A percentile compares a stretch with the other conserved stretches of the same genome.
phyloP scores from a whole-genome alignment of 805 yeast genomes.

The Candida boidinii region DNA sequence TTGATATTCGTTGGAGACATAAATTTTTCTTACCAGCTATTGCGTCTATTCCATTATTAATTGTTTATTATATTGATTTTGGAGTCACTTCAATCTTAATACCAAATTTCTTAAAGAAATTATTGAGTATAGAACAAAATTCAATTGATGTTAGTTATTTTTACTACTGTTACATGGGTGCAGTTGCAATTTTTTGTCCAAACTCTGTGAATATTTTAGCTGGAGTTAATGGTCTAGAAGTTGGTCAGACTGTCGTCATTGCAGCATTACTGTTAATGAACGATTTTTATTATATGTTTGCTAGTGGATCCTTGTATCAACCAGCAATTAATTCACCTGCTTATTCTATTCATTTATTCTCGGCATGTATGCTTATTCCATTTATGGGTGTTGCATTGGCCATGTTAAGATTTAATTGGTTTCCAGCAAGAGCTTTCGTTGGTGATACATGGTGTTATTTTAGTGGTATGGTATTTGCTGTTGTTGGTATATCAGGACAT shows the following conservation, averaged over 20 bases:
- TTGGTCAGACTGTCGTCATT: conserved; percentile 83
- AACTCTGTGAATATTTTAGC: conserved; percentile 94
- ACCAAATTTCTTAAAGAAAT: conserved; percentile 54
- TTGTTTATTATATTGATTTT: conserved; percentile 89
- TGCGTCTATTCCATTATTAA: conserved; percentile 83
- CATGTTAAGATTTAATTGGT: conserved; percentile 73
- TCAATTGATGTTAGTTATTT: conserved; percentile 68
- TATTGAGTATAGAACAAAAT: conserved; percentile 26
- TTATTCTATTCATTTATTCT: conserved; percentile 72
- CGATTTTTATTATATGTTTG: conserved; percentile 57
- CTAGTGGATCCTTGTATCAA: conserved; percentile 9
- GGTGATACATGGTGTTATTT: conserved; percentile 98
- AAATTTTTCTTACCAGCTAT: conserved; percentile 93
- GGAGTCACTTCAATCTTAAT: conserved; percentile 83
- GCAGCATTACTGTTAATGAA: conserved; percentile 65
- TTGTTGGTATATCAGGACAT: conserved; percentile 93
- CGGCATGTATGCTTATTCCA: conserved; percentile 74
- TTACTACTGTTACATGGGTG: conserved; percentile 85
- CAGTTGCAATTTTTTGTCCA: conserved; percentile 89
- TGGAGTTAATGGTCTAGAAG: conserved; percentile 94
- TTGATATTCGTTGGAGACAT: conserved; percentile 96
- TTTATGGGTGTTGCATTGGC: conserved; percentile 79
- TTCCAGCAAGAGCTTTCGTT: conserved; percentile 88
- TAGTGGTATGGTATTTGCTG: conserved; percentile 98
- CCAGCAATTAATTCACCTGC: conserved; percentile 46